A percentile compares a stretch with the other conserved stretches of the same genome.
phyloP scores from a whole-genome alignment of 768 basidiomycete species.

The Pluteus cervinus region DNA sequence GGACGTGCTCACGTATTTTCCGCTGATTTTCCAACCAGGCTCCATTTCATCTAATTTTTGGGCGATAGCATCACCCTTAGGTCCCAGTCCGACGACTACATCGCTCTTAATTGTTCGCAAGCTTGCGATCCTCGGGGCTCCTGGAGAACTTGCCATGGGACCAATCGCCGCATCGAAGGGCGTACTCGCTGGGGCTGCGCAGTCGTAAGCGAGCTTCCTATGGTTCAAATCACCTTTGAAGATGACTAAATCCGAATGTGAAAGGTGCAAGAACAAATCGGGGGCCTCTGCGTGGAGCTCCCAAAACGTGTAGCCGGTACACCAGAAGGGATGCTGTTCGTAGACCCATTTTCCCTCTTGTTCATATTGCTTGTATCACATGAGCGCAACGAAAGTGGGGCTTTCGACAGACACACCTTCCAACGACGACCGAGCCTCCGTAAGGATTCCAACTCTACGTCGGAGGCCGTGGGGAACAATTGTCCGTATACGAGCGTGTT shows the following conservation, averaged over 20 bases:
- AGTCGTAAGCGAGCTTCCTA: constrained; percentile 85
- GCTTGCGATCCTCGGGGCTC: constrained; percentile 82
- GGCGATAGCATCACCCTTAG: constrained; percentile 61
- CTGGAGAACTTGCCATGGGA: constrained; percentile 82
- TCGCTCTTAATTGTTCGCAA: constrained; percentile 93
- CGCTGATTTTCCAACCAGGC: constrained; percentile 95
- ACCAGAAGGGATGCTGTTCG: constrained; percentile 93
- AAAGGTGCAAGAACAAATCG: constrained; percentile 88
- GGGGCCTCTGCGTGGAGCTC: constrained; percentile 79
- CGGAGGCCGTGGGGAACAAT: constrained; percentile 79
- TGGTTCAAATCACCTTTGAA: constrained; percentile 97
- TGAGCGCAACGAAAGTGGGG: constrained; percentile 1
- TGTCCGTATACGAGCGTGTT: constrained; percentile 90
- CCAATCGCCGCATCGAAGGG: constrained; percentile 90
- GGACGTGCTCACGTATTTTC: constrained; percentile 76
- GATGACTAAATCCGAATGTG: constrained; percentile 82
- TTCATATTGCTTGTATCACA: constrained; percentile 70
- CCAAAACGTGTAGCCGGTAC: constrained; percentile 95
- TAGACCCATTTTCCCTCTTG: constrained; percentile 91
- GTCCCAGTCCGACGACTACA: constrained; percentile 83
- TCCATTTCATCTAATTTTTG: constrained; percentile 80
- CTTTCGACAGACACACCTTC: constrained; percentile 52
- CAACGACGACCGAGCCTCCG: constrained; percentile 76
- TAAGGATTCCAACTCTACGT: constrained; percentile 76
- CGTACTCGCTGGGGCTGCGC: constrained; percentile 79